Evolutionary conservation across 2,329 filamentous ascomycete genomes (phyloP), one percentile per base, ranked within the genome.

Genomic region (Ilyonectria sp.): DNA sequence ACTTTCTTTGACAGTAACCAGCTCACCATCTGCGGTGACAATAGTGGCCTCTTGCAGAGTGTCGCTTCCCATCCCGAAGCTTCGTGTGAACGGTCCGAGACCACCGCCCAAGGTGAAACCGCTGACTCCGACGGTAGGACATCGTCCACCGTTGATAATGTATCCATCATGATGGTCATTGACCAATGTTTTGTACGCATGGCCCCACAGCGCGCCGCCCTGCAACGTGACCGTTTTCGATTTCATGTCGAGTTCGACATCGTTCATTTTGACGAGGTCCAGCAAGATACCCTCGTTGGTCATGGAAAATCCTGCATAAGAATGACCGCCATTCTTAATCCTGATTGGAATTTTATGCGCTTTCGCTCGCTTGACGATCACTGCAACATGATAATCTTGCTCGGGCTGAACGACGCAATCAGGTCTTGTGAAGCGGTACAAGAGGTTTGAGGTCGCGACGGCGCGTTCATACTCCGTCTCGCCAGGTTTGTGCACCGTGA

Each of bases 21-120:
- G 9, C 0, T 2, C 47, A 9, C 52, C 49, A 9, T 60, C 43
- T 6, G 61, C 40, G 6, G 65, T 69, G 31, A 69, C 53, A 40
- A 69, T 44, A 1, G 44, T 60, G 19, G 17, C 56, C 33, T 65
- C 61, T 4, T 58, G 40, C 5, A 69, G 26, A 1, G 46, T 69
- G 5, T 69, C 68, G n/a, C 65, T 65, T 23, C 68, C 68, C 31
- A 69, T 1, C 1, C 68, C 68, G 7, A 69, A 69, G 10, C 61
- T 77, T 47, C 75, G 70, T 0, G 80, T 80, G 13, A 84, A 80
- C 0, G 74, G 72, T 0, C 79, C 77, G 1, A 74, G 63, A 1
- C 82, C 82, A 6, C 80, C 81, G 1, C 81, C 81, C 0, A 82
- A 72, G 2, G 79, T 69, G 71, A 81, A 83, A 0, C 82, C 82